Base-by-base conservation (phyloP, 1,139 yeast genomes). In the Arxiozyma slooffiae region DNA sequence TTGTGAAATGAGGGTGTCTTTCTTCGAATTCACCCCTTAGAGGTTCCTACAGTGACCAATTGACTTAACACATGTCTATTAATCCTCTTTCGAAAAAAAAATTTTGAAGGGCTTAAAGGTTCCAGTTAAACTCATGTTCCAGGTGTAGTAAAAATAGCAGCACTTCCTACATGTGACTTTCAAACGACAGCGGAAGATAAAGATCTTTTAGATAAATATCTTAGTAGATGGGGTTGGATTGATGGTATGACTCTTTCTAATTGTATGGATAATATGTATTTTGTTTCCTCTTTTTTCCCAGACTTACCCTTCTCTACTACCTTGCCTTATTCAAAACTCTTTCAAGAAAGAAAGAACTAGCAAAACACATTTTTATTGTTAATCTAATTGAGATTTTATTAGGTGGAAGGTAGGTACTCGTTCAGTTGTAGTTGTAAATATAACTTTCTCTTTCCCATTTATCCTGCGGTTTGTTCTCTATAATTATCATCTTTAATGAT, bases 1-100 rank as follows among this genome's bases (percentile, higher is more conserved):
- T 40, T 38, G 1, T 49, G 48, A 61, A 90, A 90, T 52, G 80
- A 80, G 0, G 97, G 96, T 16, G 89, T 72, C 18, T 79, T 79
- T 44, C 86, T 67, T 51, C 72, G 71, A 41, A 89, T 68, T 16
- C 69, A 69, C 9, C 97, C 97, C 59, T 77, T 79, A 17, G 97
- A 97, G 0, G 97, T 97, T 48, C 71, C 72, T 20, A 92, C 73
- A n/a, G 78, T 76, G 41, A 86, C 76, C 50, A 76, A 73, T 60
- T 81, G 78, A 49, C 85, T 79, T 54, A 89, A 73, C 38, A 70
- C 70, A 56, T 83, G 72, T 5, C 77, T 74, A 45, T 77, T 72
- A 58, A 79, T 78, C 26, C 95, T 95, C 61, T 84, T 83, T 59
- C 86, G 77, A 61, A 86, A 81, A n/a, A n/a, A n/a, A 38, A 77